These are phyloP conservation scores for Helenozyma rhizophorensis DNA, from an alignment of 805 yeast genomes.

Conservation along the genomic window DNA sequence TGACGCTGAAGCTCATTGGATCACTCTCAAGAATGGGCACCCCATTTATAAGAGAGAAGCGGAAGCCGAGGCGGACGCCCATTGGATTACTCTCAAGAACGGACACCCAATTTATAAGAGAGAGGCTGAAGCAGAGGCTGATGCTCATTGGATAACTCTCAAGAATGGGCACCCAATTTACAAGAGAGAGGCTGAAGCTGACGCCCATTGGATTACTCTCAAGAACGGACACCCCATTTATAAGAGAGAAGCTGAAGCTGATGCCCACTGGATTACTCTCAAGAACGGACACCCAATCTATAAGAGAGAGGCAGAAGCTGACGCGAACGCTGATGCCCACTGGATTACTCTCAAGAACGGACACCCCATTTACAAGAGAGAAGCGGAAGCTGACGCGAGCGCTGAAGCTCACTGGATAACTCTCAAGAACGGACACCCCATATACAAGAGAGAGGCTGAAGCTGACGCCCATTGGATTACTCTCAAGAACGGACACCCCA, in stretches of 20 bases:
- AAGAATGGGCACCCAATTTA: conserved; percentile 11
- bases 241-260: conserved; percentile 7
- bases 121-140: conserved; percentile 10
- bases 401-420: conserved; percentile 9
- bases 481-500: conserved; percentile 5
- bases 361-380: conserved; percentile 12
- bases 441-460: conserved; percentile 10
- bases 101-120: conserved; percentile 13
- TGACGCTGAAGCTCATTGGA: conserved; percentile 3
- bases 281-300: conserved; percentile 4
- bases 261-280: conserved; percentile 3
- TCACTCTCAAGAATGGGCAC: conserved; percentile 2
- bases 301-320: conserved; percentile 15
- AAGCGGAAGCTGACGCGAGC: conserved; percentile 13
- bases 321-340: conserved; percentile 6
- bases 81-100: conserved; percentile 3
- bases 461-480: conserved; percentile 2
- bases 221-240: conserved; percentile 4
- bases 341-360: conserved; percentile 4
- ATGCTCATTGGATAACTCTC: conserved; percentile 10
- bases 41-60: conserved; percentile 11
- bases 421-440: conserved; percentile 10
- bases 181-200: conserved; percentile 7
- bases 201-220: conserved; percentile 4
- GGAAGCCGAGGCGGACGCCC: conserved; percentile 10